Evolutionary conservation across 176 grass and related monocot genomes (phyloP).

Genomic region (Stipa capillata): DNA sequence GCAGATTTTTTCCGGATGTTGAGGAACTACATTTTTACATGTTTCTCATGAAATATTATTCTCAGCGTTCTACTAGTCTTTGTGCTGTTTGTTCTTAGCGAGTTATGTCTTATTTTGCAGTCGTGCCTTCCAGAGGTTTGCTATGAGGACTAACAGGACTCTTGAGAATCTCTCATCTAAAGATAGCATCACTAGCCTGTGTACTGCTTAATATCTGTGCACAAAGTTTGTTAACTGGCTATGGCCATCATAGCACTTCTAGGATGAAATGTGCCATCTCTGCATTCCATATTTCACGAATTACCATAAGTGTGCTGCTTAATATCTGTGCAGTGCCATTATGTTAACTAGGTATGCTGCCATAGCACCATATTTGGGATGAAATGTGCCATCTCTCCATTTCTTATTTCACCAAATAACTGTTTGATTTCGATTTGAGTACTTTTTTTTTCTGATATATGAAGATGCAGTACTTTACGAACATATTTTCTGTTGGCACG

Average conservation of each 20-base stretch:
- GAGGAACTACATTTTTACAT: no score
- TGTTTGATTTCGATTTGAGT: not conserved
- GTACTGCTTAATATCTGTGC: not conserved
- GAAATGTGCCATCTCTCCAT: not conserved
- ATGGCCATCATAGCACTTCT: not conserved
- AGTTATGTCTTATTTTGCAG: not conserved
- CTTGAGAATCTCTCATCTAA: conserved; percentile 38
- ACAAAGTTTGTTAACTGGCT: not conserved
- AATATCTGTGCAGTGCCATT: no score
- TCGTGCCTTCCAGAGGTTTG: conserved; percentile 57
- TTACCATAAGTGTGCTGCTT: no score
- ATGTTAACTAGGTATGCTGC: no score
- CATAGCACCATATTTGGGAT: no score
- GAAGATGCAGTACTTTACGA: not conserved
- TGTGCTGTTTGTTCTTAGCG: not conserved
- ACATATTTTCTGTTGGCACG: not conserved
- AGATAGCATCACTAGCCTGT: not conserved
- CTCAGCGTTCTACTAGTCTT: no score
- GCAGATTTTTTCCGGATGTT: no score
- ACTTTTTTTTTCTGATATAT: not conserved
- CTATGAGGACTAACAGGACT: conserved; percentile 44
- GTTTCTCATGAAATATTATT: no score
- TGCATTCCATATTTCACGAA: no score
- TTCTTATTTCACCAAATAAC: not conserved
- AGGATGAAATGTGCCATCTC: no score